A percentile compares a stretch with the other conserved stretches of the same genome.
phyloP scores from a whole-genome alignment of 805 yeast species.

The Wickerhamiella sergipiensis region DNA sequence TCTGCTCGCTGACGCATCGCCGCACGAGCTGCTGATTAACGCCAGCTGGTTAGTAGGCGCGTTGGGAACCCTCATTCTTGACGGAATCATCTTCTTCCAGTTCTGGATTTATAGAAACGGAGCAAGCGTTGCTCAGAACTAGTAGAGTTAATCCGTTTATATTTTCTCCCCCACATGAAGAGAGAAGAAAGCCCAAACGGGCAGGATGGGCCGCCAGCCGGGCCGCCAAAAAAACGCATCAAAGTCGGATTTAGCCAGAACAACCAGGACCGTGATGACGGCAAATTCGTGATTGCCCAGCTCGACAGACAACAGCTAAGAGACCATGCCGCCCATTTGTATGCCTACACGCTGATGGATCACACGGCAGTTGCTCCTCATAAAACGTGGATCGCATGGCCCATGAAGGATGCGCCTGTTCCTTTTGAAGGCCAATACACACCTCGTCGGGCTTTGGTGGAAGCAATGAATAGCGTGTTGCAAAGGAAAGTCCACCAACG shows the following conservation, averaged over 20 bases:
- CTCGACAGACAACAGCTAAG: neutral
- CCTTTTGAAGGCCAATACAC: neutral
- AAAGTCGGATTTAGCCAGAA: neutral
- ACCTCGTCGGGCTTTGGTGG: neutral
- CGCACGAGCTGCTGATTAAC: constrained; percentile 61
- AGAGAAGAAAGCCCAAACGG: no score
- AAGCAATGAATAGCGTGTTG: constrained; percentile 17
- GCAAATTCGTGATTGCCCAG: constrained; percentile 1
- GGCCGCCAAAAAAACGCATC: neutral
- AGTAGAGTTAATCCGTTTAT: neutral
- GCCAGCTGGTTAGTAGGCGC: constrained; percentile 90
- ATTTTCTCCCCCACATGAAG: no score
- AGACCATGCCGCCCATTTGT: neutral
- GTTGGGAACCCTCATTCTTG: constrained; percentile 72
- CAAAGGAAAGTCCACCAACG: constrained; percentile 14
- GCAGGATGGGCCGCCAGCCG: no score
- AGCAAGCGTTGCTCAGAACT: constrained; percentile 1
- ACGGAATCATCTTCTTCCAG: constrained; percentile 71
- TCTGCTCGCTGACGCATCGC: constrained; percentile 49
- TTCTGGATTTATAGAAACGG: constrained; percentile 49
- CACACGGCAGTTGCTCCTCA: neutral
- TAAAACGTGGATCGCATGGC: neutral
- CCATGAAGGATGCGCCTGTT: neutral
- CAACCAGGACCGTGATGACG: neutral
- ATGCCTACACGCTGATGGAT: neutral